Base-by-base conservation (phyloP, 371 early-diverging fungal species). In the Mortierella sp. region DNA sequence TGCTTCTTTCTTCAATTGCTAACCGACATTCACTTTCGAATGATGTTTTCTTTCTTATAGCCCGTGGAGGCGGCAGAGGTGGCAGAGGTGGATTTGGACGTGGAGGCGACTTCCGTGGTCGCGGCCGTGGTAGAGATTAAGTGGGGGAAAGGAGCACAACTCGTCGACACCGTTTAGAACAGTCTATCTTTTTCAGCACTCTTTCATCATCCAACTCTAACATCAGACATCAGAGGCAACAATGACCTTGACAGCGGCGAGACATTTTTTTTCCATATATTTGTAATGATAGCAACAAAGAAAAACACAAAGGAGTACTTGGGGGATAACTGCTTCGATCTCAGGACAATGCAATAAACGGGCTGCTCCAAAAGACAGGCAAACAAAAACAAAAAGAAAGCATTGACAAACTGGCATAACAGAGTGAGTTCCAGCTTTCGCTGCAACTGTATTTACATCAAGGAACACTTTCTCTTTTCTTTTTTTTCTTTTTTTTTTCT, bases 51-150 rank as follows among this genome's bases (percentile, higher is more conserved):
- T 55, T 12, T 24, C 16, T 30, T 39, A 68, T 85, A 87, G 87
- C 87, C 49, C 84, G 87, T 70, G 87, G 78, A 47, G 71, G 86
- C 47, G 86, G 87, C 75, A 83, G 87, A 73, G 84, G 87, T 54
- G 85, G 86, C 62, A 84, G 84, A 59, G 84, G 87, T 68, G 87
- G 86, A 32, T 84, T 85, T 73, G 85, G 84, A 62, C 78, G 78
- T 62, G 78, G 78, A 62, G 78, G 72, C 62, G 73, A 73, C 52
- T 64, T 64, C 63, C 67, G 73, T 47, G 70, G 70, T 28, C 75
- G 79, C 45, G 75, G 75, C 59, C 66, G 79, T 63, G 79, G 79
- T 60, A 70, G 79, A 70, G 79, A 77, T 55, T 77, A 77, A 62
- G 22, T 5, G 28, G 14, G 12, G 22, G 22, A 37, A 30, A 35